Percentiles rank a stretch among this genome's conserved stretches.
Evolutionary conservation across 805 yeast genomes (phyloP).

Genomic region (Kodamaea restingae): DNA sequence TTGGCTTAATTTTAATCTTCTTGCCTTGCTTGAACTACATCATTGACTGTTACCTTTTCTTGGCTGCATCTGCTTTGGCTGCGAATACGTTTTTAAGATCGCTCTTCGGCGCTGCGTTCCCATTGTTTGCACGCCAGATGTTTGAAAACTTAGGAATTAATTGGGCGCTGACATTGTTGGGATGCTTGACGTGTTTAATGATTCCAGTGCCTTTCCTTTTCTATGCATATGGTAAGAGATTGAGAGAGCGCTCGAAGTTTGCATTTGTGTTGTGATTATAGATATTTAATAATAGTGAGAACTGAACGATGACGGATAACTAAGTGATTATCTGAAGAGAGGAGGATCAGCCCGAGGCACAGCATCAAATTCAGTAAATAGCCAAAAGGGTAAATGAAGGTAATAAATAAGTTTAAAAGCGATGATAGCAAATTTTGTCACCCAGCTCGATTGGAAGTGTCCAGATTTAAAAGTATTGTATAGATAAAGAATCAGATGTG

Average conservation of each 20-base stretch:
- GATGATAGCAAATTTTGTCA: no score
- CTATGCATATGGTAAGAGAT: constrained; percentile 40
- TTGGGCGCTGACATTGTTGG: constrained; percentile 56
- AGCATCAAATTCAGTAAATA: no score
- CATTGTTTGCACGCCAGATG: constrained; percentile 53
- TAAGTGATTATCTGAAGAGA: no score
- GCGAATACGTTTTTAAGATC: constrained; percentile 61
- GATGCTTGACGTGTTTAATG: constrained; percentile 46
- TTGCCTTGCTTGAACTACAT: constrained; percentile 58
- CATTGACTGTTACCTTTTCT: constrained; percentile 54
- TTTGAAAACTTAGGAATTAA: constrained; percentile 45
- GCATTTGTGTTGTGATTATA: constrained; percentile 12
- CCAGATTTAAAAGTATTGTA: no score
- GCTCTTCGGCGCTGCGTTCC: constrained; percentile 57
- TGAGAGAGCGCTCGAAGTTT: constrained; percentile 18
- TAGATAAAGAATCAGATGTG: no score
- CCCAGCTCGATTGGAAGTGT: no score
- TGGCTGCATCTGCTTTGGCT: constrained; percentile 63
- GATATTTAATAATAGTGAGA: background rate
- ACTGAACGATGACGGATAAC: no score
- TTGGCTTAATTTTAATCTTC: constrained; percentile 53
- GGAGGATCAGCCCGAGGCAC: no score
- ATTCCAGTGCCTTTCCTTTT: constrained; percentile 57
- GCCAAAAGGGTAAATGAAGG: no score
- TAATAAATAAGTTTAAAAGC: no score